Conservation (phyloP, 208 protist genomes). For the Blechomonas ayalai region DNA sequence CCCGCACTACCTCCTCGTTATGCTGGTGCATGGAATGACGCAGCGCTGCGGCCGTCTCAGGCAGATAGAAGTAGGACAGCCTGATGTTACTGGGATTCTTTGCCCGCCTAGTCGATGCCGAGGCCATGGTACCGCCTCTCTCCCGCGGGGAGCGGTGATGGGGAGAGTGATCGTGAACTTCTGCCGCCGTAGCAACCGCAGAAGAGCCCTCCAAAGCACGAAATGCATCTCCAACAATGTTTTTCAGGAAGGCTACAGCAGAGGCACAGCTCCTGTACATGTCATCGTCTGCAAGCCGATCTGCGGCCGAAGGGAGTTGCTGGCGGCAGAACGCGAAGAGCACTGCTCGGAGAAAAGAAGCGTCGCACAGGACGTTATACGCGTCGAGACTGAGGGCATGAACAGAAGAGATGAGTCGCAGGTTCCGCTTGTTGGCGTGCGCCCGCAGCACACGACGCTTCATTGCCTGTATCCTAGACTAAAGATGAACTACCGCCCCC, state of each 20-base stretch:
- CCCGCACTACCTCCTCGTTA: background rate
- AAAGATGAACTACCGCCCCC: no score
- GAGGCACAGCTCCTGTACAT: no score
- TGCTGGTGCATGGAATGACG: slow-evolving; percentile 6
- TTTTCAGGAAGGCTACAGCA: no score
- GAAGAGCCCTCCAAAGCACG: no score
- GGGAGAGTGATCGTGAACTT: no score
- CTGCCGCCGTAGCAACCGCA: no score
- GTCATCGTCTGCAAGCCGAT: no score
- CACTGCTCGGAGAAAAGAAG: slow-evolving; percentile 71
- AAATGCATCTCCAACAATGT: no score
- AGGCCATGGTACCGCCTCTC: background rate
- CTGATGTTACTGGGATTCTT: slow-evolving; percentile 3
- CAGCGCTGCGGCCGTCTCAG: slow-evolving; percentile 12
- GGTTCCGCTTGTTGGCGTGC: slow-evolving; percentile 71
- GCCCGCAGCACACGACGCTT: slow-evolving; percentile 73
- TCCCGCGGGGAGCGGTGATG: slow-evolving; percentile 3
- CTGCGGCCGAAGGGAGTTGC: no score
- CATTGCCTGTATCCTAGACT: slow-evolving; percentile 25
- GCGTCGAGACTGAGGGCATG: slow-evolving; percentile 29
- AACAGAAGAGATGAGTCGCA: slow-evolving; percentile 53
- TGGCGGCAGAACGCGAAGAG: slow-evolving; percentile 27
- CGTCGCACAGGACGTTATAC: slow-evolving; percentile 62
- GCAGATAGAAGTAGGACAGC: slow-evolving; percentile 10
- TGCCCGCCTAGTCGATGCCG: background rate